These are phyloP conservation scores for Nitzschia sp. DNA, from an alignment of 108 stramenopile species.

Conservation along the genomic window DNA sequence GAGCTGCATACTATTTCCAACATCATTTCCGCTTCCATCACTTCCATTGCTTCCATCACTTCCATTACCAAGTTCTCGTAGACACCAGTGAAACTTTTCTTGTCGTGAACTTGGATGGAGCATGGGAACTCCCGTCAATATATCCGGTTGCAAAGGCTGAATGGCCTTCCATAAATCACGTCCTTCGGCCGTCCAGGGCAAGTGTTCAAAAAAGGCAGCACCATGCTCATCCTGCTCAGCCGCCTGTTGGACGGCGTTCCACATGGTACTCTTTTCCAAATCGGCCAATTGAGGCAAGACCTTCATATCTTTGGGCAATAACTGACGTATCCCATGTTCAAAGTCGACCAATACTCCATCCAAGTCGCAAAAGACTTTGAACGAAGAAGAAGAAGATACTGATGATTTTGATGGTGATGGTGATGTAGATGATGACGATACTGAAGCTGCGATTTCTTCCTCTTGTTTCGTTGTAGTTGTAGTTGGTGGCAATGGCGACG, in stretches of 20 bases:
- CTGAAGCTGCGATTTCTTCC: too few species aligned
- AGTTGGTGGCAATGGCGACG: neutral
- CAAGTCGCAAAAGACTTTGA: constrained; percentile 75
- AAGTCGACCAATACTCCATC: constrained; percentile 81
- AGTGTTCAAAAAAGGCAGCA: constrained; percentile 46
- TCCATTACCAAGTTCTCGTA: constrained; percentile 51
- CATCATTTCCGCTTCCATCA: neutral
- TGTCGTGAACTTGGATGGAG: constrained; percentile 27
- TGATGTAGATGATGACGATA: too few species aligned
- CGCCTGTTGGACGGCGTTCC: constrained; percentile 37
- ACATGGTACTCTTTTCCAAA: constrained; percentile 41
- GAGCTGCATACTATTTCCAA: neutral
- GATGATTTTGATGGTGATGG: too few species aligned
- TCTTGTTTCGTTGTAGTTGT: too few species aligned
- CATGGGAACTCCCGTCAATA: constrained; percentile 70
- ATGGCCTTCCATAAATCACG: constrained; percentile 58
- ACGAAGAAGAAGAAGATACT: too few species aligned
- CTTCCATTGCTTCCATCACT: constrained; percentile 9
- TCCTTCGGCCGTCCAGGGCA: constrained; percentile 76
- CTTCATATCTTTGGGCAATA: constrained; percentile 17
- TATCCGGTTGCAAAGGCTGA: constrained; percentile 42
- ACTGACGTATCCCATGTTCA: constrained; percentile 53
- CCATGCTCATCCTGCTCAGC: constrained; percentile 5
- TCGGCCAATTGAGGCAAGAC: constrained; percentile 18
- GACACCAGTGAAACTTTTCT: constrained; percentile 72